Percentiles rank a stretch among this genome's conserved stretches.
phyloP scores from a whole-genome alignment of 352 stramenopile species.

The Globisporangium acanthophoron region DNA sequence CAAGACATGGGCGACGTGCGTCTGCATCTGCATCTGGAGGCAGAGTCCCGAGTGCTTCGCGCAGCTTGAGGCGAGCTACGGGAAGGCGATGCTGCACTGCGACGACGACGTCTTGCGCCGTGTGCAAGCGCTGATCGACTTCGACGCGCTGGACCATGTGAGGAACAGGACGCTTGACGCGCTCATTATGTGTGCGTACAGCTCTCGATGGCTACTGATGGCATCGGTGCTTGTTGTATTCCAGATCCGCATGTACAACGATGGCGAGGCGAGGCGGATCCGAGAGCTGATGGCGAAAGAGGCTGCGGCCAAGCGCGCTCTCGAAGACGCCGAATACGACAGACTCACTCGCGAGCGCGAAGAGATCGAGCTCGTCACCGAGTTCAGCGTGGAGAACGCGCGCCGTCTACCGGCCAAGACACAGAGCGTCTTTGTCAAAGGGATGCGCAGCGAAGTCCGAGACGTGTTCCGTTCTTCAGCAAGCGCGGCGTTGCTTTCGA shows the following conservation, averaged over 20 bases:
- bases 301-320: constrained; percentile 33
- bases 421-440: constrained; percentile 39
- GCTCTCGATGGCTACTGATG: neutral
- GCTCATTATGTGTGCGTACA: neutral
- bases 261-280: constrained; percentile 37
- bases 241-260: constrained; percentile 57
- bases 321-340: constrained; percentile 40
- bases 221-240: neutral
- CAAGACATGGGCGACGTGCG: constrained; percentile 54
- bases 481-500: neutral
- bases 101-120: constrained; percentile 51
- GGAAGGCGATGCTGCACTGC: constrained; percentile 53
- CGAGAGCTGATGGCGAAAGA: constrained; percentile 38
- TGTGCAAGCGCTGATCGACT: constrained; percentile 34
- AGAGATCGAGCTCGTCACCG: constrained; percentile 26
- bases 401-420: constrained; percentile 28
- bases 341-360: constrained; percentile 21
- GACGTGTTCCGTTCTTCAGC: constrained; percentile 22
- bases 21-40: constrained; percentile 47
- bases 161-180: neutral
- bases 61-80: constrained; percentile 46
- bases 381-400: constrained; percentile 36
- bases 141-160: constrained; percentile 32
- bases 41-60: constrained; percentile 59
- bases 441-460: constrained; percentile 30